Evolutionary conservation across 768 basidiomycete species (phyloP).

Genomic region (Mycena galericulata): DNA sequence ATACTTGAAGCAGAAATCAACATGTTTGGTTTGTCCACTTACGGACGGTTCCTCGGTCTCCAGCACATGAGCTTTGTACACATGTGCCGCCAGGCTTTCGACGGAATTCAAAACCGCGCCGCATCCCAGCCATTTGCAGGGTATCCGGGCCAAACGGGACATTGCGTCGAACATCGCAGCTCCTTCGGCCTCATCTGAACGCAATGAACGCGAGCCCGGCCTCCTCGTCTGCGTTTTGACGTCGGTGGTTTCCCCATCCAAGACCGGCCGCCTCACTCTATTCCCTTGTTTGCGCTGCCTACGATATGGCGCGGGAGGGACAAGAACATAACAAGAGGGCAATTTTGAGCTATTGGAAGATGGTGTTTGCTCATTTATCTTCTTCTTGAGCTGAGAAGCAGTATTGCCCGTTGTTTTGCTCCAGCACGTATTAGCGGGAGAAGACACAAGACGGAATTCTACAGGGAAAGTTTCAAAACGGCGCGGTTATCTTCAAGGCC

Average conservation of each 20-base stretch:
- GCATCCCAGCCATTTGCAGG: constrained; percentile 74
- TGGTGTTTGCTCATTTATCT: too few species aligned
- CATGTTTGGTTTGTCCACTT: neutral
- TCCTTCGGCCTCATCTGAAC: constrained; percentile 57
- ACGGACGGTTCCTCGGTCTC: constrained; percentile 37
- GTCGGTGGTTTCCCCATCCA: constrained; percentile 7
- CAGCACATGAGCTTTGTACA: constrained; percentile 49
- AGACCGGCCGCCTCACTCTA: neutral
- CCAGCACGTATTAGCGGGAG: too few species aligned
- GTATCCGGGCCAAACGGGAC: constrained; percentile 57
- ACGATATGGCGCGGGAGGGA: constrained; percentile 20
- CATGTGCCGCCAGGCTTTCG: constrained; percentile 62
- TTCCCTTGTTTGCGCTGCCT: neutral
- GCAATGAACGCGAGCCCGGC: constrained; percentile 34
- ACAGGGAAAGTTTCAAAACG: too few species aligned
- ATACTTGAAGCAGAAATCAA: neutral
- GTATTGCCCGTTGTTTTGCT: too few species aligned
- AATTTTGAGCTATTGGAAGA: too few species aligned
- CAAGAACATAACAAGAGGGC: constrained; percentile 21
- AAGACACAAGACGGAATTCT: too few species aligned
- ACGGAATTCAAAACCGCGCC: constrained; percentile 65
- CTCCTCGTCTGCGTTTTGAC: constrained; percentile 16
- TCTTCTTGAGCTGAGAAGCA: too few species aligned
- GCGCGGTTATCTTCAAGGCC: too few species aligned
- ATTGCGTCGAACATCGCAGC: constrained; percentile 61